These are phyloP conservation scores for Aquilaria sinensis DNA, from an alignment of 345 rosid genomes.

Conservation along the genomic window DNA sequence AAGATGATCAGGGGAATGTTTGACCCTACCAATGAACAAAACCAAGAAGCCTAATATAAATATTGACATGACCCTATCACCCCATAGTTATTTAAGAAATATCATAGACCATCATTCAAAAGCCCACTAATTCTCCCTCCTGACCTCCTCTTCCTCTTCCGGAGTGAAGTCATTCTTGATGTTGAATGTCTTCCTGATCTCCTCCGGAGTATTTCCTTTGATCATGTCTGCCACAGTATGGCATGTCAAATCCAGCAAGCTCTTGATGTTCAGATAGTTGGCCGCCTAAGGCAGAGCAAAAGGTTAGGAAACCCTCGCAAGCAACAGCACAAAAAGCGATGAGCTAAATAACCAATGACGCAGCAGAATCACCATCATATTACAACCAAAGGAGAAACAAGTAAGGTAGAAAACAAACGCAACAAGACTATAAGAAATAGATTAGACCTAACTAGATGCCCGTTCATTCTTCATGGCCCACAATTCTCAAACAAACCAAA, in stretches of 20 bases:
- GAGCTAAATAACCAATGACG: neutral
- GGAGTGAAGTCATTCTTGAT: constrained; percentile 51
- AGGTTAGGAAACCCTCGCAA: neutral
- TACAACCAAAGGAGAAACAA: neutral
- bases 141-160: constrained; percentile 52
- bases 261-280: constrained; percentile 47
- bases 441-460: neutral
- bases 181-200: constrained; percentile 53
- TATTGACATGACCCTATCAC: too few species aligned
- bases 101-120: constrained; percentile 30
- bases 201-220: constrained; percentile 58
- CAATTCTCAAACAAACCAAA: too few species aligned
- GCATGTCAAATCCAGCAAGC: constrained; percentile 53
- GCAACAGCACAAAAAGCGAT: neutral
- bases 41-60: too few species aligned
- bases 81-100: too few species aligned
- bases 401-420: neutral
- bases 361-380: neutral
- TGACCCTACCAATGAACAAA: too few species aligned
- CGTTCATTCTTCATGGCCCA: too few species aligned
- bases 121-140: constrained; percentile 69
- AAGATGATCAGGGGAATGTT: too few species aligned
- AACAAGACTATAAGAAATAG: neutral
- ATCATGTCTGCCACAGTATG: constrained; percentile 64
- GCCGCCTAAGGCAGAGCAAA: constrained; percentile 44